Evolutionary conservation across 1,284 basidiomycete genomes (phyloP).

Genomic region (Heterobasidion irregulare): DNA sequence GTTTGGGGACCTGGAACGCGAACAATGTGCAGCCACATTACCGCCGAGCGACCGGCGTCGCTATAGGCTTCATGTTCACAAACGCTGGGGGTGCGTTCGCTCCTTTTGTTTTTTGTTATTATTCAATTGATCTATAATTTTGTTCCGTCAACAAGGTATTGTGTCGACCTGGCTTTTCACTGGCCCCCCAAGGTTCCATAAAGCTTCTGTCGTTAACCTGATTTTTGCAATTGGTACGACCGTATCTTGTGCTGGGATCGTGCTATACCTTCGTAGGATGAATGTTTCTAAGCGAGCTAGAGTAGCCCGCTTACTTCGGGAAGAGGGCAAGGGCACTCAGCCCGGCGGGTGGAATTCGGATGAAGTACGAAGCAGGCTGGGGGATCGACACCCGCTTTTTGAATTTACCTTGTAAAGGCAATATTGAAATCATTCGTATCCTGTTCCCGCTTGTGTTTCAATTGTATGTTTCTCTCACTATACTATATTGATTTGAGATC

Average conservation of each 20-base stretch:
- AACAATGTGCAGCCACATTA: not conserved
- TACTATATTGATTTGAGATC: too few species aligned
- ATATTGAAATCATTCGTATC: not conserved
- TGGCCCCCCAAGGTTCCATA: conserved; percentile 10
- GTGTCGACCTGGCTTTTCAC: conserved; percentile 3
- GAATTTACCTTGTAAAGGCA: conserved; percentile 6
- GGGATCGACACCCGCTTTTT: conserved; percentile 12
- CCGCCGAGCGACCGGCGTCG: not conserved
- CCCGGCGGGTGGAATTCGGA: conserved; percentile 9
- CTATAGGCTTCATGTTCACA: not conserved
- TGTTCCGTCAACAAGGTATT: conserved; percentile 20
- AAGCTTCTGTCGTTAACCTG: conserved; percentile 10
- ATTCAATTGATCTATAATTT: too few species aligned
- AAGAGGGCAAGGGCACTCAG: conserved; percentile 3
- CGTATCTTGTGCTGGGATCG: not conserved
- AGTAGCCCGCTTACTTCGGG: conserved; percentile 2
- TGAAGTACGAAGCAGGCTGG: conserved; percentile 6
- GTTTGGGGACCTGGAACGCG: not conserved
- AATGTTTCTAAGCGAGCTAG: conserved; percentile 7
- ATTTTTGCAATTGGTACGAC: conserved; percentile 6
- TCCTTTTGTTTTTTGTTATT: not conserved
- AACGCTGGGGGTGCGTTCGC: not conserved
- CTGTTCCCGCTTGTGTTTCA: too few species aligned
- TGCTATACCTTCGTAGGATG: conserved; percentile 5
- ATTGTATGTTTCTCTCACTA: too few species aligned